Percentiles rank a stretch among this genome's conserved stretches.
Evolutionary conservation across 305 asterid genomes (phyloP).

Genomic region (Stenogyne calaminthoides): DNA sequence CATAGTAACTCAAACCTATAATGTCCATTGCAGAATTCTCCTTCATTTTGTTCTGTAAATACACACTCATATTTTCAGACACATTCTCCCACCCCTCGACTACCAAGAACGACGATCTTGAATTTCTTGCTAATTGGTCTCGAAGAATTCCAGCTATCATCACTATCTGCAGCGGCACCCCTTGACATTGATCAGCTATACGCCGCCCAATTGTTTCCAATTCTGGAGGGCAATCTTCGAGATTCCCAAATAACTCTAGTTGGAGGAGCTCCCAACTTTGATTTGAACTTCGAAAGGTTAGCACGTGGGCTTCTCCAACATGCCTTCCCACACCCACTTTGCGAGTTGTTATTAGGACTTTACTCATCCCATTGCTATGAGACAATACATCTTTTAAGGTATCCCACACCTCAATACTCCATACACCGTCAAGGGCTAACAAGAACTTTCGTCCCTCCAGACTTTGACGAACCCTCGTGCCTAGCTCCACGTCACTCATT

Average conservation of each 20-base stretch:
- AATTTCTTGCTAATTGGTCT: background rate
- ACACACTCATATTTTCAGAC: background rate
- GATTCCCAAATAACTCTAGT: constrained; percentile 19
- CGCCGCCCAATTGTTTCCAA: background rate
- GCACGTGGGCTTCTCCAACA: constrained; percentile 4
- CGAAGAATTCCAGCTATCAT: constrained; percentile 30
- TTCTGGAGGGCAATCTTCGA: background rate
- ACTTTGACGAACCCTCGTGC: background rate
- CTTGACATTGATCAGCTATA: constrained; percentile 28
- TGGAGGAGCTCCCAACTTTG: constrained; percentile 37
- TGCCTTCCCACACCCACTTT: background rate
- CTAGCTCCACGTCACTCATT: constrained; percentile 5
- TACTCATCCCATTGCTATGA: background rate
- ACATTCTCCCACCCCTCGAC: constrained; percentile 33
- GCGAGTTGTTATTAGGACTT: constrained; percentile 34
- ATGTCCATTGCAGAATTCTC: background rate
- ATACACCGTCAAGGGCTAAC: constrained; percentile 32
- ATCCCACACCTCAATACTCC: constrained; percentile 14
- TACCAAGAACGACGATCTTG: background rate
- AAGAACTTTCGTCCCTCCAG: constrained; percentile 20
- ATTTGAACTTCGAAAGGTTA: background rate
- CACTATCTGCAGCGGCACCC: constrained; percentile 33
- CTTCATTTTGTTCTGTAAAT: background rate
- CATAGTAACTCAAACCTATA: constrained; percentile 26
- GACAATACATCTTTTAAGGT: constrained; percentile 18